Evolutionary conservation across 305 asterid genomes (phyloP).

Genomic region (Plantago lanceolata): DNA sequence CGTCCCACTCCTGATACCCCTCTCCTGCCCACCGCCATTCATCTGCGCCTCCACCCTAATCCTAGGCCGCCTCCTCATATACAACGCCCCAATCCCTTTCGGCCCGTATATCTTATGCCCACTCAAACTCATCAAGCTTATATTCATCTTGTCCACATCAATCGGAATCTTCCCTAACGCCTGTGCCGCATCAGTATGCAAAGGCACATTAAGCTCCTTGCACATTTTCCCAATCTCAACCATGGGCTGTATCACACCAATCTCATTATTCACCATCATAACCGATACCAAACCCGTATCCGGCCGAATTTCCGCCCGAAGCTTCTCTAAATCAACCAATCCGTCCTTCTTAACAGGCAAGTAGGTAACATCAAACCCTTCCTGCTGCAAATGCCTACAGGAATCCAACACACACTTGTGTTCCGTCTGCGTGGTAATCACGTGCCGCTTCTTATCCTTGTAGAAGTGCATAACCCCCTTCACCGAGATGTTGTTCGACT

Average conservation of each 20-base stretch:
- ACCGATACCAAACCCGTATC: conserved; percentile 86
- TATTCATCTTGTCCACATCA: conserved; percentile 83
- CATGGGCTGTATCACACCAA: conserved; percentile 85
- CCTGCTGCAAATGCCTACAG: conserved; percentile 84
- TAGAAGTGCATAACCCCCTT: conserved; percentile 88
- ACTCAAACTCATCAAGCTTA: conserved; percentile 86
- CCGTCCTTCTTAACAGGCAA: conserved; percentile 77
- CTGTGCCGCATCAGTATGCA: conserved; percentile 92
- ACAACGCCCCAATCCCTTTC: conserved; percentile 84
- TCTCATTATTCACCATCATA: conserved; percentile 97
- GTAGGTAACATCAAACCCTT: conserved; percentile 80
- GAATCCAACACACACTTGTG: conserved; percentile 94
- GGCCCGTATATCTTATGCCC: conserved; percentile 97
- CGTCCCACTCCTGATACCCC: conserved; percentile 96
- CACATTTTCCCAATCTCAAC: conserved; percentile 83
- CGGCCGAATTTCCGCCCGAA: conserved; percentile 64
- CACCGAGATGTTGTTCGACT: conserved; percentile 75
- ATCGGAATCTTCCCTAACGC: conserved; percentile 80
- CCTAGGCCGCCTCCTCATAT: conserved; percentile 86
- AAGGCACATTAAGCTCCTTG: conserved; percentile 68
- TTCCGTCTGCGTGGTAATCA: conserved; percentile 92
- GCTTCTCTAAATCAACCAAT: conserved; percentile 54
- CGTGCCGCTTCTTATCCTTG: conserved; percentile 81
- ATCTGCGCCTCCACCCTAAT: conserved; percentile 91
- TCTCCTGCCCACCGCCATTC: conserved; percentile 98